Evolutionary conservation across 441 rosid genomes (phyloP), one percentile per base, ranked within the genome.

Genomic region (Arabidopsis lyrata): DNA sequence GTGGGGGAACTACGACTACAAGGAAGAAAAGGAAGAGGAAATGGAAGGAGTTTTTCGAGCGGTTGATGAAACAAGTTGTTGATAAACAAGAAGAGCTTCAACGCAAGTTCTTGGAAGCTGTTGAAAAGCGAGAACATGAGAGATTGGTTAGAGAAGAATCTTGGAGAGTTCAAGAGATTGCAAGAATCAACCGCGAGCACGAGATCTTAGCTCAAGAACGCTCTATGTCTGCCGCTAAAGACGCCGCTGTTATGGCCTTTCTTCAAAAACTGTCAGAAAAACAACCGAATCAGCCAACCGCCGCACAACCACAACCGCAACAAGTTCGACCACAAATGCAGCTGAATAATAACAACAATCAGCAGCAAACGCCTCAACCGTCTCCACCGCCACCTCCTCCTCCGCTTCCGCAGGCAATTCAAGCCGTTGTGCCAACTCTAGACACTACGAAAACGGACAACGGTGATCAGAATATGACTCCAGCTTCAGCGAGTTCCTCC

Each of bases 61-160:
- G 81, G 68, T 31, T 89, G 34, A 83, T 83, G 68, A 83, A 82
- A 73, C 80, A 83, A 82, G 47, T 86, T 77, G 66, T 88, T 91
- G 77, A 86, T 49, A 90, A 83, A 82, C 96, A 94, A 68, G 95
- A 91, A 64, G 85, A 79, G 58, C 66, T 89, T 76, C 94, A 89
- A 73, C 89, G 86, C 95, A 91, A 63, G 38, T 87, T 91, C 75
- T 61, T 91, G 76, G 91, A 94, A 73, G 81, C 86, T 3, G 84
- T 90, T 20, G 97, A 90, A 82, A 90, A 65, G 74, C 68, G 86
- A 1, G 97, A 90, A 32, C 82, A 79, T 0, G 95, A 94, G 24
- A 82, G 93, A 74, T 44, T 85, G 45, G 78, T 53, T 3, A 82
- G 86, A 14, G 98, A 93, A 76, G 96, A 93, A 34, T 78, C 88